These are phyloP conservation scores for Schizosaccharomyces cryophilus DNA, from an alignment of 805 yeast genomes.

Conservation along the genomic window DNA sequence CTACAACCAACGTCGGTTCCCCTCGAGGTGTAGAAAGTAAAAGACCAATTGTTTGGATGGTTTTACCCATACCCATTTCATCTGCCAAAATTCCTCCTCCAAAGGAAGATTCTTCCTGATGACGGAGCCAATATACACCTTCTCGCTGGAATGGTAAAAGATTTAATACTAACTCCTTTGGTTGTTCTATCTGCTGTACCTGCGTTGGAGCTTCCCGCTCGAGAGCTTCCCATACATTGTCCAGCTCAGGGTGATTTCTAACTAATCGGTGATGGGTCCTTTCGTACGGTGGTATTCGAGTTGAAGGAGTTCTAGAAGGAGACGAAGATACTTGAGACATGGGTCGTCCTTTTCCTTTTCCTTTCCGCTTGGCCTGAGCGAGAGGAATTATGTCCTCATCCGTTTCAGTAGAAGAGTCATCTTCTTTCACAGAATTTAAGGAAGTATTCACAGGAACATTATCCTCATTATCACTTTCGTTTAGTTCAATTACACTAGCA, in stretches of 20 bases:
- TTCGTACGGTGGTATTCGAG: conserved; percentile 1
- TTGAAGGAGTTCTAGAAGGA: not conserved
- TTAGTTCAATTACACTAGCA: not conserved
- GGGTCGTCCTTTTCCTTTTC: not conserved
- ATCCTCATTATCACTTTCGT: not conserved
- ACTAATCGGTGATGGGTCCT: conserved; percentile 22
- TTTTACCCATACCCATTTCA: conserved; percentile 99
- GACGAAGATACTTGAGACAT: not conserved
- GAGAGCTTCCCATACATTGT: conserved; percentile 44
- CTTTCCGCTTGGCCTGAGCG: not conserved
- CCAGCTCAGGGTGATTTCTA: conserved; percentile 56
- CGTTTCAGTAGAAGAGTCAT: not conserved
- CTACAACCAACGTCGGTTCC: conserved; percentile 68
- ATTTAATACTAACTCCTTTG: conserved; percentile 46
- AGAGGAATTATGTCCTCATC: not conserved
- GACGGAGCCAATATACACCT: conserved; percentile 69
- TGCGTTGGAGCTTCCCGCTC: conserved; percentile 23
- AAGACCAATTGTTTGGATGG: conserved; percentile 82
- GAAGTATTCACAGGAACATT: not conserved
- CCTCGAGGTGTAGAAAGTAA: conserved; percentile 31
- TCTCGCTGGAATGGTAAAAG: conserved; percentile 80
- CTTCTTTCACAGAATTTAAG: no score
- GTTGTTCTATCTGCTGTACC: conserved; percentile 34
- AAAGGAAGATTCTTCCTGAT: conserved; percentile 58
- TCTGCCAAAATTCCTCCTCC: conserved; percentile 88